Evolutionary conservation across 2,329 filamentous ascomycete genomes (phyloP), one percentile per base, ranked within the genome.

Genomic region (Monilinia laxa): DNA sequence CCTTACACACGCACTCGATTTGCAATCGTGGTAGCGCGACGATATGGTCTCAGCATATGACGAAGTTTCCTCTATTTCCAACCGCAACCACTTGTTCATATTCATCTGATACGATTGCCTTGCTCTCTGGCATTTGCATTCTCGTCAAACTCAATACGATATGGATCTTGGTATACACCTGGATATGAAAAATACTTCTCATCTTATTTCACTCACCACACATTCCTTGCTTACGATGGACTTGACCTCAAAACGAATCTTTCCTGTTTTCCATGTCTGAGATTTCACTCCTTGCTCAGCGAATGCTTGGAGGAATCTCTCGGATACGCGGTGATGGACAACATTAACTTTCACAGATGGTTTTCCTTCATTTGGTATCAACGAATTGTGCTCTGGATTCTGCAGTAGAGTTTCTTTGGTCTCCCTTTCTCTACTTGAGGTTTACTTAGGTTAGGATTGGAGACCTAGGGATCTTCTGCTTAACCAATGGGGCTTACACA

Each of bases 271-370:
- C 14, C 45, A 51, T 47, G 35, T 60, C 57, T 38, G 45, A 38
- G 25, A 12, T 25, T 18, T 7, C 4, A 18, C 14, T 58, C 38
- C 38, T 58, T n/a, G n/a, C 28, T 35, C 18, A 11, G 14, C 23
- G 9, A n/a, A 18, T 20, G 28, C n/a, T 16, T n/a, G 45, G n/a
- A 49, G 14, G 38, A 3, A 1, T 6, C 1, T 35, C 38, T 55
- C 28, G 38, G 57, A 60, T 60, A 23, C 28, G 31, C 57, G 28
- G 45, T 38, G 57, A 60, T 38, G 28, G 28, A 60, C 49, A 52
- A 60, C 20, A 25, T 12, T 23, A 10, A 18, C 12, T 38, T 49
- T 25, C 28, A 9, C 25, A 20, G 9, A 23, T 9, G 9, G 14
- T 18, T 49, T 49, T 25, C 20, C 25, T 18, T 25, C 45, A 51